A percentile compares a stretch with the other conserved stretches of the same genome.
These are phyloP conservation scores for Colletotrichum incanum DNA, from an alignment of 2,329 filamentous ascomycete genomes.

Conservation along the genomic window DNA sequence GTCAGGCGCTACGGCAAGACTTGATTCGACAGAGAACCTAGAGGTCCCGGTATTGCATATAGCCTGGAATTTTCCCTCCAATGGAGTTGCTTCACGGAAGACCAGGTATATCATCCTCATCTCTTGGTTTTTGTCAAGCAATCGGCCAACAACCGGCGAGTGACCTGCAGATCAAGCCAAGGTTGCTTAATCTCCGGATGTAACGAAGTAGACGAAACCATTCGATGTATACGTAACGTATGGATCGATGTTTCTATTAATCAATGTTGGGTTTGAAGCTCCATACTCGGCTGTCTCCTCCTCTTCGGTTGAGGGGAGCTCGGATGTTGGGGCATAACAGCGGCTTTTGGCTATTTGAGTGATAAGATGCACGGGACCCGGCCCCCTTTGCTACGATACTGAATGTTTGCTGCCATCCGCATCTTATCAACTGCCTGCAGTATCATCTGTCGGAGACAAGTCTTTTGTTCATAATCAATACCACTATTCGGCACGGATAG, in stretches of 20 bases:
- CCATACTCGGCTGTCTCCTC: not conserved
- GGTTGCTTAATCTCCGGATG: slow-evolving; percentile 15
- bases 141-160: not conserved
- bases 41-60: slow-evolving; percentile 17
- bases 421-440: not conserved
- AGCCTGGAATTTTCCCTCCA: slow-evolving; percentile 41
- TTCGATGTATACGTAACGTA: not conserved
- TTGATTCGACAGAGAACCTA: slow-evolving; percentile 24
- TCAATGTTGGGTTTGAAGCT: not conserved
- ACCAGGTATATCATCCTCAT: not conserved
- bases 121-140: slow-evolving; percentile 31
- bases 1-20: not conserved
- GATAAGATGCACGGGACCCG: slow-evolving; percentile 30
- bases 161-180: not conserved
- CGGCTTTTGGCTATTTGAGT: not conserved
- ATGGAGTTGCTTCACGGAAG: not conserved
- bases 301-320: not conserved
- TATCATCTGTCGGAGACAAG: not conserved
- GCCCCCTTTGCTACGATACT: not conserved
- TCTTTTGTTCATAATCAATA: too few species aligned
- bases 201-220: not conserved
- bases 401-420: not conserved
- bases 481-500: not conserved
- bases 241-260: slow-evolving; percentile 2
- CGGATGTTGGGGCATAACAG: slow-evolving; percentile 13